Evolutionary conservation across 2,329 filamentous ascomycete species (phyloP).

Genomic region (Nemania sp.): DNA sequence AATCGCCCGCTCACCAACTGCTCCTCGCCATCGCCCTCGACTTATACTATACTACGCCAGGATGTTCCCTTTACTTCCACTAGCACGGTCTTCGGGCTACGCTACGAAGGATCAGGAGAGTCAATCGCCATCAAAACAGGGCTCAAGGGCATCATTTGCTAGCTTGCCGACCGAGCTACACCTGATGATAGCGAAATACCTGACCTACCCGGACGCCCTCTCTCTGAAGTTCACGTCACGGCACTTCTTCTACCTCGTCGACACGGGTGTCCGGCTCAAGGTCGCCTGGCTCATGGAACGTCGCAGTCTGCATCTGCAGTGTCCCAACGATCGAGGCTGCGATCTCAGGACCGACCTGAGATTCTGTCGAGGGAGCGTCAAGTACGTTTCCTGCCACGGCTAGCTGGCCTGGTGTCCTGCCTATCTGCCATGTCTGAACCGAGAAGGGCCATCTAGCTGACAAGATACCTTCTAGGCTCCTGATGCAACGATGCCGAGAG

Average conservation of each 20-base stretch:
- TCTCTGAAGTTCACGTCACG: constrained; percentile 69
- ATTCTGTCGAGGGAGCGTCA: constrained; percentile 64
- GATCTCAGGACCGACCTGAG: constrained; percentile 62
- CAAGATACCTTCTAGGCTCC: constrained; percentile 36
- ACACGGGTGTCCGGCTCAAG: constrained; percentile 68
- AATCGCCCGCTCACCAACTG: neutral
- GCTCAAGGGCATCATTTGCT: constrained; percentile 44
- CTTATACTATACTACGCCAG: neutral
- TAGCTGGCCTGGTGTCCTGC: too few species aligned
- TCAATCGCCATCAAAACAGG: neutral
- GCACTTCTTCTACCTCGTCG: constrained; percentile 66
- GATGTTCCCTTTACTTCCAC: constrained; percentile 9
- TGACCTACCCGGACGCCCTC: constrained; percentile 72
- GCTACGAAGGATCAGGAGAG: neutral
- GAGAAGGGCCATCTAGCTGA: neutral
- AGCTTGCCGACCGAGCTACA: constrained; percentile 70
- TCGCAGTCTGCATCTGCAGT: constrained; percentile 65
- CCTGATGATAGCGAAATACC: constrained; percentile 60
- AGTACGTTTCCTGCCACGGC: constrained; percentile 42
- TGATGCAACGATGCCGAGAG: constrained; percentile 63
- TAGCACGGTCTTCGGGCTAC: neutral
- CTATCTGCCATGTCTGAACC: too few species aligned
- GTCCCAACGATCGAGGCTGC: constrained; percentile 62
- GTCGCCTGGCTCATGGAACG: constrained; percentile 71
- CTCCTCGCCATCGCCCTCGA: neutral